Evolutionary conservation across 371 early-diverging fungal genomes (phyloP).

Genomic region (Sporodiniella umbellata): DNA sequence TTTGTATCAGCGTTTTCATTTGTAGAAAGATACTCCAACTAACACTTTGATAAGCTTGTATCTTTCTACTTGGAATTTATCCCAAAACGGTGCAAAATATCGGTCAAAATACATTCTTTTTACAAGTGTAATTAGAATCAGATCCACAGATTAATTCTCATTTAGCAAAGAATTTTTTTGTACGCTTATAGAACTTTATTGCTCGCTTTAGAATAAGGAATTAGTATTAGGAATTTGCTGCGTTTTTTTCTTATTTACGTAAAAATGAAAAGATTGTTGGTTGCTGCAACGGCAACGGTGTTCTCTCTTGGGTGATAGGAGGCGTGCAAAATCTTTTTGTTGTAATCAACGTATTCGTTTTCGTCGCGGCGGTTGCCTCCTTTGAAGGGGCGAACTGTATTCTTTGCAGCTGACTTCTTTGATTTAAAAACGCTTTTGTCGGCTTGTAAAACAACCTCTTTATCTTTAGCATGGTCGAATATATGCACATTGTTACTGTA

Average conservation of each 20-base stretch:
- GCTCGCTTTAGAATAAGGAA: no score
- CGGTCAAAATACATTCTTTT: no score
- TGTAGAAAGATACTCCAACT: no score
- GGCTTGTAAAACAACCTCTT: conserved; percentile 88
- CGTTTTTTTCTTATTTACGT: conserved; percentile 44
- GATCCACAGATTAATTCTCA: no score
- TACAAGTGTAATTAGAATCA: no score
- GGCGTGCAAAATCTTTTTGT: conserved; percentile 96
- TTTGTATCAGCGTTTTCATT: no score
- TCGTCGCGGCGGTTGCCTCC: conserved; percentile 62
- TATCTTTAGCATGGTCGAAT: conserved; percentile 68
- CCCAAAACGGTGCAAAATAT: no score
- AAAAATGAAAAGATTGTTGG: conserved; percentile 97
- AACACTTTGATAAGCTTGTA: no score
- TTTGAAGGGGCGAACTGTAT: conserved; percentile 28
- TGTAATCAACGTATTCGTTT: conserved; percentile 85
- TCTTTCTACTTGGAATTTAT: no score
- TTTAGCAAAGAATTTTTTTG: no score
- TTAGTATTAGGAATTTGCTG: not conserved
- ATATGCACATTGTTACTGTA: conserved; percentile 96
- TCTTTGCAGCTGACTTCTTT: conserved; percentile 68
- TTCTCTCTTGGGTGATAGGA: conserved; percentile 98
- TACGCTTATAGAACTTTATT: no score
- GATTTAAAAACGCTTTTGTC: conserved; percentile 96
- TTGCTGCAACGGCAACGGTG: conserved; percentile 95